These are phyloP conservation scores for Plectosphaerella plurivora DNA, from an alignment of 2,329 filamentous ascomycete species.

Conservation along the genomic window DNA sequence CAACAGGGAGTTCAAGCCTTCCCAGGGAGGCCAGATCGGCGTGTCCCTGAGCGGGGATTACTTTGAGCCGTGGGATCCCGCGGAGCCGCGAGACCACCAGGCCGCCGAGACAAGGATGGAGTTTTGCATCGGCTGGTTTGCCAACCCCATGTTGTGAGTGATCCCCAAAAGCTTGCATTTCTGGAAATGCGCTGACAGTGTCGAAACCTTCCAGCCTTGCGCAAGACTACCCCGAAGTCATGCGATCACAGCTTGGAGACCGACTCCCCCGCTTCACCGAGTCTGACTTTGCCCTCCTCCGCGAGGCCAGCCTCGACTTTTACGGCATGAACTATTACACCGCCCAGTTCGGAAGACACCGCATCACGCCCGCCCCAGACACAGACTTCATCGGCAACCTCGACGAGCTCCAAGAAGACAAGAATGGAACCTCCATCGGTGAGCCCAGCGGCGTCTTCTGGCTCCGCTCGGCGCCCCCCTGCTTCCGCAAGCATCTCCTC, in stretches of 20 bases:
- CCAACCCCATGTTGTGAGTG: constrained; percentile 24
- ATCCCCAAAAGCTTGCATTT: neutral
- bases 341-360: constrained; percentile 26
- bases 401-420: constrained; percentile 16
- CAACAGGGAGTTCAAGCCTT: constrained; percentile 22
- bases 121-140: constrained; percentile 34
- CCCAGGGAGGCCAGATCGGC: constrained; percentile 25
- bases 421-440: constrained; percentile 17
- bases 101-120: constrained; percentile 29
- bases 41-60: constrained; percentile 30
- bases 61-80: constrained; percentile 28
- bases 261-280: constrained; percentile 24
- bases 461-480: constrained; percentile 13
- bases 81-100: constrained; percentile 17
- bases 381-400: constrained; percentile 21
- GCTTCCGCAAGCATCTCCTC: constrained; percentile 23
- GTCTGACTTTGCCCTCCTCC: constrained; percentile 17
- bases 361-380: constrained; percentile 14
- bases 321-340: constrained; percentile 39
- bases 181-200: neutral
- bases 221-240: constrained; percentile 14
- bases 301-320: constrained; percentile 22
- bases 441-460: constrained; percentile 1
- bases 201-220: neutral
- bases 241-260: constrained; percentile 22